Base-by-base conservation (phyloP, 2,329 filamentous ascomycete genomes). In the Trichoderma guizhouense region DNA sequence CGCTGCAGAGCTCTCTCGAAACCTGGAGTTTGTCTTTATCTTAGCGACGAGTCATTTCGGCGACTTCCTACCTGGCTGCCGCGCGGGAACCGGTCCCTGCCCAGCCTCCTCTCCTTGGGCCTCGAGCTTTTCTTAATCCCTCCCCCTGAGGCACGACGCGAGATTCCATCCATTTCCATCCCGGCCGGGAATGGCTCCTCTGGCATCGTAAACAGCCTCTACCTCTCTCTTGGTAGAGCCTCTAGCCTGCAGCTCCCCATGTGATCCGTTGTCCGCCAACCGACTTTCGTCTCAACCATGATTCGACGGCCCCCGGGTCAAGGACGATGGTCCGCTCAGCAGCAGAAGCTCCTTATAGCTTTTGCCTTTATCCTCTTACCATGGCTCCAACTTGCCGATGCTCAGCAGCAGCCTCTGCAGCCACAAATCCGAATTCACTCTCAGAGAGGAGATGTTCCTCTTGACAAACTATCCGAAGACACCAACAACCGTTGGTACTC, bases 251-350 rank as follows among this genome's bases (percentile, higher is more conserved):
- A 58, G 68, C 39, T 67, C 69, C 34, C 36, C 73, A 76, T 76
- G 74, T 75, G 64, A 74, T 69, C 66, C 61, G 26, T 60, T 57
- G 24, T 57, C 39, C 55, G 12, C n/a, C 28, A n/a, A 55, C 34
- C 32, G 65, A 62, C 53, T 62, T 34, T 60, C 62, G 34, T 53
- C 58, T 63, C 39, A 77, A 76, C 77, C 74, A 92, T 91, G 89
- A 84, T 88, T 85, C 89, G 87, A 87, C 88, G 89, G 85, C 88
- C 88, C 81, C 86, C 86, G 78, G 87, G 86, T 83, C 86, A 87
- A 82, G 86, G 84, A 79, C 83, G 84, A 83, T 81, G 83, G 83
- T 79, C 81, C 79, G 81, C 81, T 74, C 81, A 81, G 73, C 83
- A 86, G 80, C 81, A 83, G 77, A 83, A 82, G 79, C 80, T 83